phyloP scores from a whole-genome alignment of 768 basidiomycete species.

The Aureoboletus auriporus region DNA sequence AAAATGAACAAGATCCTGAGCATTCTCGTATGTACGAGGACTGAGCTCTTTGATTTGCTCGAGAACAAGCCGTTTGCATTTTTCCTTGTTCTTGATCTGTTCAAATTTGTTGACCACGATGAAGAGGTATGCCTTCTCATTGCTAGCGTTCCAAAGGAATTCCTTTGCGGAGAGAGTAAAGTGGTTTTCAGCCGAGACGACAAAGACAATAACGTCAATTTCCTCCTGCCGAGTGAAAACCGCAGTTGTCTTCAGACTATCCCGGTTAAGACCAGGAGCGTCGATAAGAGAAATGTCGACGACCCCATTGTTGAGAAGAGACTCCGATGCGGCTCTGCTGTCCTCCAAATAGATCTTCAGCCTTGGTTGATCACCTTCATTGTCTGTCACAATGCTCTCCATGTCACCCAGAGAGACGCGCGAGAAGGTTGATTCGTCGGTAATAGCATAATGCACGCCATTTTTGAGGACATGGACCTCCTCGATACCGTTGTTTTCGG shows the following conservation, averaged over 20 bases:
- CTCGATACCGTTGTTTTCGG: conserved; percentile 74
- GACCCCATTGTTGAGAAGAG: conserved; percentile 90
- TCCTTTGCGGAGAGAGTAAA: conserved; percentile 95
- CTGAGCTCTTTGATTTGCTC: conserved; percentile 93
- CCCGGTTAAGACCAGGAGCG: conserved; percentile 95
- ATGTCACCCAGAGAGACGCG: conserved; percentile 64
- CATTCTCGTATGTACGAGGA: conserved; percentile 88
- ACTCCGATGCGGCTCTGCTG: conserved; percentile 69
- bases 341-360: conserved; percentile 91
- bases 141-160: conserved; percentile 88
- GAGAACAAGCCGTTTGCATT: conserved; percentile 81
- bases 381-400: conserved; percentile 67
- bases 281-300: conserved; percentile 98
- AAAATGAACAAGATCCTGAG: conserved; percentile 94
- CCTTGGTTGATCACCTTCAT: conserved; percentile 54
- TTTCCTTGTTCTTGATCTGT: conserved; percentile 91
- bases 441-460: conserved; percentile 59
- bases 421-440: conserved; percentile 75
- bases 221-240: conserved; percentile 95
- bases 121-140: conserved; percentile 97
- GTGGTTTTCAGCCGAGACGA: conserved; percentile 97
- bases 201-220: conserved; percentile 98
- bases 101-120: conserved; percentile 99
- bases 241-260: conserved; percentile 91
- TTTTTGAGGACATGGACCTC: conserved; percentile 83